These are phyloP conservation scores for Penicillium sp. DNA, from an alignment of 2,329 filamentous ascomycete genomes.

Conservation along the genomic window DNA sequence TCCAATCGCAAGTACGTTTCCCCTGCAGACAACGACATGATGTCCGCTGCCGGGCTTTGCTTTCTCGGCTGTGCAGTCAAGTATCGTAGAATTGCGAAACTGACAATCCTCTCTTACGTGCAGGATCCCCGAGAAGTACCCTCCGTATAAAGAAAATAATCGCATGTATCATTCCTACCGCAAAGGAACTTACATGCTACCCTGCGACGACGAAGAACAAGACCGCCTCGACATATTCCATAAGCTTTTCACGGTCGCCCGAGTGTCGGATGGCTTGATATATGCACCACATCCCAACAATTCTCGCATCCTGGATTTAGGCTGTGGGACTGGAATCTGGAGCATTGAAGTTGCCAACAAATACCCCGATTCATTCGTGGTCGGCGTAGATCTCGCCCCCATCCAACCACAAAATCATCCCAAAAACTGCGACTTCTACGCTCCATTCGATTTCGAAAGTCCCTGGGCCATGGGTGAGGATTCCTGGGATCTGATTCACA, in stretches of 20 bases:
- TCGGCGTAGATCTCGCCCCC: conserved; percentile 66
- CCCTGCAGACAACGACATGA: neutral
- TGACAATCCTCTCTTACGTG: neutral
- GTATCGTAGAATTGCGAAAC: neutral
- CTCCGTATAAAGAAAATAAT: conserved; percentile 67
- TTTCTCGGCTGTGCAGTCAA: no score
- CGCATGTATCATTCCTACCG: conserved; percentile 72
- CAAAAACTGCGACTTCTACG: conserved; percentile 68
- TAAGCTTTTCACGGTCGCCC: conserved; percentile 73
- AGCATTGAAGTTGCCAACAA: conserved; percentile 81
- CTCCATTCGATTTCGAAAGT: conserved; percentile 77
- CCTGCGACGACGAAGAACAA: conserved; percentile 77
- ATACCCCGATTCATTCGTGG: conserved; percentile 64
- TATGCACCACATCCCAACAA: conserved; percentile 49
- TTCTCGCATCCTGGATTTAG: conserved; percentile 67
- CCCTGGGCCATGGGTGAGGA: conserved; percentile 71
- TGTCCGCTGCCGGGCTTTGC: neutral
- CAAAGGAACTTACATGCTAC: conserved; percentile 74
- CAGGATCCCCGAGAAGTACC: conserved; percentile 46
- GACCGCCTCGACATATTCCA: conserved; percentile 84
- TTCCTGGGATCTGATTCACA: conserved; percentile 82
- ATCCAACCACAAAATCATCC: conserved; percentile 74
- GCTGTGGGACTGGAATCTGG: conserved; percentile 92
- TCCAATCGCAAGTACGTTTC: conserved; percentile 33
- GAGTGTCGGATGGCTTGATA: conserved; percentile 54